Evolutionary conservation across 352 stramenopile species (phyloP), one percentile per base, ranked within the genome.

Genomic region (Phytophthora podocarpi): DNA sequence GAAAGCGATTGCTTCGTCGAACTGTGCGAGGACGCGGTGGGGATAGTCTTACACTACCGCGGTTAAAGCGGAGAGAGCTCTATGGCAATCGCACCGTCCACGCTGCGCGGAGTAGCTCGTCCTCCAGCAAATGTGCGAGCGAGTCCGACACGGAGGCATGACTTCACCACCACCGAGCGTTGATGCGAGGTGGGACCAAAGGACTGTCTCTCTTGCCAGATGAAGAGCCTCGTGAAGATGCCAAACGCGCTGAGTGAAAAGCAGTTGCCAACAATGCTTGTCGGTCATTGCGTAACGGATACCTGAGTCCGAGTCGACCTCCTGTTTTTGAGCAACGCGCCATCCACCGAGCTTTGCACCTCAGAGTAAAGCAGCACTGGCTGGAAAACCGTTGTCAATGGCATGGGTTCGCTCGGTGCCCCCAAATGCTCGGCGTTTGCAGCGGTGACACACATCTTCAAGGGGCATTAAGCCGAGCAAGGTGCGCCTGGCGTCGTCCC

Each of bases 1-100:
- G 30, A 28, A 45, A 61, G 46, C 20, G 12, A 54, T 47, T 40
- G 32, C 34, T 39, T 18, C 26, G 26, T 48, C 23, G 42, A 16
- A 27, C 26, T 35, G 31, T 35, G 11, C 54, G 40, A 53, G 11
- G 27, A 21, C 36, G 49, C 39, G 24, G 50, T 15, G n/a, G 28
- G 50, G 59, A 67, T 56, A 67, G 59, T n/a, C 58, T 49, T 28
- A 23, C n/a, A 30, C 11, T 13, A n/a, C 24, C 18, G 49, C 16
- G 20, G 31, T 50, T 67, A 47, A 49, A 23, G 42, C n/a, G 10
- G 15, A 39, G 4, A 34, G 13, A 70, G 23, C 62, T 70, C 62
- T 70, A 70, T 70, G 55, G 62, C 62, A 66, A 13, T 12, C 27
- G 36, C 53, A 65, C 46, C n/a, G 31, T 69, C 43, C 59, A 50